Percentiles rank a stretch among this genome's conserved stretches.
Evolutionary conservation across 441 rosid genomes (phyloP).

Genomic region (Mallotus japonicus): DNA sequence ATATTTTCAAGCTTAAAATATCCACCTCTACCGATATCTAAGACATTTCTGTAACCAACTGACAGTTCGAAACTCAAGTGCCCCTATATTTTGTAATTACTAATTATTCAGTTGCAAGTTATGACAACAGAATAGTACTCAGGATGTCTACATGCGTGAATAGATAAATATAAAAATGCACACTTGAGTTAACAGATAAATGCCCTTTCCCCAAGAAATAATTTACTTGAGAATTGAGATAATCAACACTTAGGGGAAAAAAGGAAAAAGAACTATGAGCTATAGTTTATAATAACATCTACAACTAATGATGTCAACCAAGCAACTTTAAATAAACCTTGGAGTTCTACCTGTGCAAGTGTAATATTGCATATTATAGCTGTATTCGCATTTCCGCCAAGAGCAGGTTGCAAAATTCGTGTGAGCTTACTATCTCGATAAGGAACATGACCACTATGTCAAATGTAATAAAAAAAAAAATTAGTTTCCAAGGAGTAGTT

Average conservation of each 20-base stretch:
- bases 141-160: background rate
- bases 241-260: no score
- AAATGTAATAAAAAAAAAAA: conserved; percentile 2
- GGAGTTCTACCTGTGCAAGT: conserved; percentile 76
- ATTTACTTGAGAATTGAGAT: no score
- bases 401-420: conserved; percentile 91
- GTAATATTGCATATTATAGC: conserved; percentile 98
- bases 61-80: background rate
- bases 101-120: background rate
- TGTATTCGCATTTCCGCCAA: conserved; percentile 98
- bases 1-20: background rate
- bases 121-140: background rate
- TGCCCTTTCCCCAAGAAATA: background rate
- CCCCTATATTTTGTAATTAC: background rate
- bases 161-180: background rate
- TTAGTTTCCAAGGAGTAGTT: background rate
- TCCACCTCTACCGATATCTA: background rate
- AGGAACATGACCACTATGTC: conserved; percentile 88
- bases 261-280: no score
- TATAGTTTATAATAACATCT: background rate
- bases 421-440: conserved; percentile 98
- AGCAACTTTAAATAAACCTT: background rate
- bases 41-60: background rate
- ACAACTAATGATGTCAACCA: background rate
- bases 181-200: background rate